Evolutionary conservation across 1,284 basidiomycete species (phyloP), one percentile per base, ranked within the genome.

Genomic region (Sporisorium sorghi): DNA sequence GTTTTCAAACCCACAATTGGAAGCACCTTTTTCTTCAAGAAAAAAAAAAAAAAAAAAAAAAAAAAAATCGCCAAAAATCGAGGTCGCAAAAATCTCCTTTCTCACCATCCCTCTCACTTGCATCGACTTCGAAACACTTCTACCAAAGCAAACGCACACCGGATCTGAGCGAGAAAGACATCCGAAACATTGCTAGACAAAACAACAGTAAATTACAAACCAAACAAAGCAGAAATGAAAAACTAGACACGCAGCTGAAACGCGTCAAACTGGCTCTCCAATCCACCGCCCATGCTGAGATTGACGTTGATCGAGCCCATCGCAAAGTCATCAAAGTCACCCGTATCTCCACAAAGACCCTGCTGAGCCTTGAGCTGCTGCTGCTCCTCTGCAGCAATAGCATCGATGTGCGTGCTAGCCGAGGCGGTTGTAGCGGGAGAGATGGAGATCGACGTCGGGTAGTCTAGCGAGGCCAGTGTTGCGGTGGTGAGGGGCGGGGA

Each of bases 401-500:
- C 7, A 35, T 6, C 33, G 14, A 35, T 7, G 33, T 37, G 24
- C 8, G 55, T 58, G 14, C 28, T 37, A 10, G n/a, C 24, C 23
- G 15, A 15, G 3, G 46, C 14, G 8, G 24, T 32, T n/a, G 40
- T 51, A 12, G 43, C n/a, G 3, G 35, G n/a, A 9, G 42, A 33
- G 35, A 37, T n/a, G 1, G 58, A 19, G 12, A 52, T 44, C 7
- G 58, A 44, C 23, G 33, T 35, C 1, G 49, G 40, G 28, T 52
- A 64, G 12, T 66, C 63, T 11, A 66, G 23, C 15, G 59, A 54
- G 12, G 46, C 57, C 10, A 49, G 23, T 1, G 52, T 64, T 5
- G 60, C 28, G 2, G 60, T 55, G 14, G 56, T 64, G 14, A 58
- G 35, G 15, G 68, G 61, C 1, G 68, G 68, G 0, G 61, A 64